Base-by-base conservation (phyloP, 257 asterid genomes). In the Anisodus tanguticus region DNA sequence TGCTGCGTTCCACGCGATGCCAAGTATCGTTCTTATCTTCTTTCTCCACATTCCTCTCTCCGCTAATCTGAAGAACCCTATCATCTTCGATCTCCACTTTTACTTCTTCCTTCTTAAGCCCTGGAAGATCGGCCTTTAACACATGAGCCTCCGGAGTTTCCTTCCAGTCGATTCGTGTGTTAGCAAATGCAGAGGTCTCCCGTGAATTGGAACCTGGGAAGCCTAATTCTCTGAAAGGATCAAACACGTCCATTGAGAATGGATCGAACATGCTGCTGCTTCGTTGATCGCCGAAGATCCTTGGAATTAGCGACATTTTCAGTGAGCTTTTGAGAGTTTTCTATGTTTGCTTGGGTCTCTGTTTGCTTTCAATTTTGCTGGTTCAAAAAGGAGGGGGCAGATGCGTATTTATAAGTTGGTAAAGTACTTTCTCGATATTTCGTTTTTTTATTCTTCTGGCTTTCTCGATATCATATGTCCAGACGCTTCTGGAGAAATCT, bases 61-160 rank as follows among this genome's bases (percentile, higher is more conserved):
- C 83, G 12, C 83, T 80, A 0, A 80, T 80, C 8, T 80, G 83
- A 79, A 79, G 55, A 2, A 79, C 70, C 3, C 55, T 13, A 39
- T 55, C 69, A 0, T 79, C 83, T 9, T 79, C 83, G 1, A 79
- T 6, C 17, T 79, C 83, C 31, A 79, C 83, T 11, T 74, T 74
- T 1, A 74, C 62, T 49, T 74, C 81, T 19, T 49, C 81, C 62
- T 74, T 74, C 0, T n/a, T 79, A 8, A 79, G 35, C 6, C 83
- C 83, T 2, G 83, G 70, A 1, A 79, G 35, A 19, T 79, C 67
- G 0, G 70, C 83, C 54, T 79, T 79, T 10, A 57, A 79, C n/a
- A 79, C 70, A 7, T 79, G 83, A 2, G 83, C 70, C 0, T 79
- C 53, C 4, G 83, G 83, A n/a, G 83, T 79, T 79, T 79, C 83